phyloP scores from a whole-genome alignment of 345 rosid genomes.

The Salix suchowensis region DNA sequence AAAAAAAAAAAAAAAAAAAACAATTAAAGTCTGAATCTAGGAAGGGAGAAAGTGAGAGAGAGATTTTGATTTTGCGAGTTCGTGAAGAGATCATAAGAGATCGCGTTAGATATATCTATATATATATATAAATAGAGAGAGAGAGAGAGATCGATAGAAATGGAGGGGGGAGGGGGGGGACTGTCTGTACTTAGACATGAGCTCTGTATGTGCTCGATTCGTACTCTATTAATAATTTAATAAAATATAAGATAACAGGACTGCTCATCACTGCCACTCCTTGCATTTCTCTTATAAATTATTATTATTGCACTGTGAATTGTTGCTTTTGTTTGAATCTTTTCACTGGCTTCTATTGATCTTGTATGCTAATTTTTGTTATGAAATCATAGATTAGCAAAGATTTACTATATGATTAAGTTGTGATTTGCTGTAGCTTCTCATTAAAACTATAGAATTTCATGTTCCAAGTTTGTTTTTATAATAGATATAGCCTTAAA shows the following conservation, averaged over 20 bases:
- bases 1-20: not conserved
- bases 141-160: constrained; percentile 10
- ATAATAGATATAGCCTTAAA: not conserved
- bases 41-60: not conserved
- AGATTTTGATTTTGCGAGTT: not conserved
- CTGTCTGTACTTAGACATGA: constrained; percentile 12
- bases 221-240: not conserved
- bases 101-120: constrained; percentile 1
- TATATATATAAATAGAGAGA: not conserved
- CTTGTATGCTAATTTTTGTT: not conserved
- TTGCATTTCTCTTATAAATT: not conserved
- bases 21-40: constrained; percentile 17
- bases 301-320: not conserved
- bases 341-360: not conserved
- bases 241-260: not conserved
- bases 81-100: constrained; percentile 29
- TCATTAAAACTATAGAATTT: not conserved
- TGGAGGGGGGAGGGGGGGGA: not conserved
- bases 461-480: not conserved
- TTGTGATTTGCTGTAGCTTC: not conserved
- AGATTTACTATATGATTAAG: not conserved
- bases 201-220: constrained; percentile 21
- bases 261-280: not conserved
- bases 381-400: not conserved
- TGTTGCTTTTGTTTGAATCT: not conserved